Evolutionary conservation across 495 filamentous ascomycete genomes (phyloP).

Genomic region (Bombardia bombarda): DNA sequence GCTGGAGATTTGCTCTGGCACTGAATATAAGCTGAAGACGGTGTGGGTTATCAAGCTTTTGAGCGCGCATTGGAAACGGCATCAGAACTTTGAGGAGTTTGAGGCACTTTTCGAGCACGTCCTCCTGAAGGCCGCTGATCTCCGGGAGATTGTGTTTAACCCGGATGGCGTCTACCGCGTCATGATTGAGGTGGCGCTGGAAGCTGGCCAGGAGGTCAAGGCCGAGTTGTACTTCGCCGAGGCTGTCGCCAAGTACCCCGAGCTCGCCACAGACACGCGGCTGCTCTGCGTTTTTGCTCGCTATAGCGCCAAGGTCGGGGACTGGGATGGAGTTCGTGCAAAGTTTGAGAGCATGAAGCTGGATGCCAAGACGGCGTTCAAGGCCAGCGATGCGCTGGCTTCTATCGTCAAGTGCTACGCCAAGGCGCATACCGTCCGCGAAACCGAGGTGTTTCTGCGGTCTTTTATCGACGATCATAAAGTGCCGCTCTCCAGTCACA

Average conservation of each 20-base stretch:
- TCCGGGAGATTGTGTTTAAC: conserved; percentile 14
- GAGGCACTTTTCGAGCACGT: conserved; percentile 22
- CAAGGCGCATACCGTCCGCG: conserved; percentile 27
- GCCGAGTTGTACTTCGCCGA: conserved; percentile 20
- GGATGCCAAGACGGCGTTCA: conserved; percentile 3
- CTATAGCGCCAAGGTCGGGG: conserved; percentile 29
- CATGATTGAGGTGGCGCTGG: conserved; percentile 33
- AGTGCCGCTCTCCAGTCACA: conserved; percentile 25
- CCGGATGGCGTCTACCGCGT: conserved; percentile 23
- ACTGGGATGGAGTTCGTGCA: conserved; percentile 36
- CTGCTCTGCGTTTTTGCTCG: conserved; percentile 31
- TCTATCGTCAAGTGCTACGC: conserved; percentile 37
- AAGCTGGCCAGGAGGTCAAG: conserved; percentile 21
- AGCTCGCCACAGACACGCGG: conserved; percentile 16
- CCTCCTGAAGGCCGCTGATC: conserved; percentile 5
- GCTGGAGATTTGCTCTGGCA: conserved; percentile 10
- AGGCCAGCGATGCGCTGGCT: conserved; percentile 27
- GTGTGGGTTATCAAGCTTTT: conserved; percentile 29
- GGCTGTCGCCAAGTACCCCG: conserved; percentile 11
- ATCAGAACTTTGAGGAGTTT: conserved; percentile 14
- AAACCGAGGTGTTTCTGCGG: conserved; percentile 35
- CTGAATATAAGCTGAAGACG: conserved; percentile 9
- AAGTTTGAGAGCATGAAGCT: conserved; percentile 26
- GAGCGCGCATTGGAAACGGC: conserved; percentile 19
- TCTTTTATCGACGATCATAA: conserved; percentile 24